Evolutionary conservation across 192 early-diverging fungal species (phyloP).

Genomic region (Linnemannia zychae): DNA sequence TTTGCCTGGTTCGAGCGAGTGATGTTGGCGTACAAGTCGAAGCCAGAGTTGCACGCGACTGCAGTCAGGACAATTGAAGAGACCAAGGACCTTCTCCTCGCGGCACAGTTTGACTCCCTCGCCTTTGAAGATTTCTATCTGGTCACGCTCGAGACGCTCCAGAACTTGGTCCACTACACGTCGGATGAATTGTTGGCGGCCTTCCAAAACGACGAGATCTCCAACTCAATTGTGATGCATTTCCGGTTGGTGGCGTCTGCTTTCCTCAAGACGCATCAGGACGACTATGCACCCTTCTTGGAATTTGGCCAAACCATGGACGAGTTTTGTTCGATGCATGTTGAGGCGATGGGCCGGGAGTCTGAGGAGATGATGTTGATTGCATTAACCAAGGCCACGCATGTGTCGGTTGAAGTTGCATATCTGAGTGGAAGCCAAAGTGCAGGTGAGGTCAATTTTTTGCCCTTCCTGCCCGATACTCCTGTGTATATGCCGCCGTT

Average conservation of each 20-base stretch:
- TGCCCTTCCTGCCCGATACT: slow-evolving; percentile 79
- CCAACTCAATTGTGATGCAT: slow-evolving; percentile 72
- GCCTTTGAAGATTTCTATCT: slow-evolving; percentile 72
- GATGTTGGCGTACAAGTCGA: slow-evolving; percentile 38
- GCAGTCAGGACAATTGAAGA: slow-evolving; percentile 54
- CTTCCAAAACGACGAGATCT: slow-evolving; percentile 70
- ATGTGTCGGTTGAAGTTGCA: slow-evolving; percentile 74
- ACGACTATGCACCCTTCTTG: slow-evolving; percentile 71
- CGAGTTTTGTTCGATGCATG: slow-evolving; percentile 65
- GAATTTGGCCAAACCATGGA: slow-evolving; percentile 69
- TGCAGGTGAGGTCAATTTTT: slow-evolving; percentile 73
- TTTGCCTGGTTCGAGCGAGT: slow-evolving; percentile 76
- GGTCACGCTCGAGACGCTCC: slow-evolving; percentile 60
- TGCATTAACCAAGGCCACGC: slow-evolving; percentile 75
- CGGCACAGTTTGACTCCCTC: slow-evolving; percentile 60
- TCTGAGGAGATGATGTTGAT: slow-evolving; percentile 87
- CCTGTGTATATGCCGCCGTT: slow-evolving; percentile 56
- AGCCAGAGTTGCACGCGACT: slow-evolving; percentile 25
- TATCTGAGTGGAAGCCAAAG: slow-evolving; percentile 74
- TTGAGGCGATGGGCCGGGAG: slow-evolving; percentile 76
- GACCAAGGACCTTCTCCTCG: slow-evolving; percentile 58
- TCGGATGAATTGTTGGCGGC: slow-evolving; percentile 56
- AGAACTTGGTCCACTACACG: slow-evolving; percentile 29
- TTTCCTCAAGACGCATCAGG: slow-evolving; percentile 65
- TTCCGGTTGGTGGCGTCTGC: slow-evolving; percentile 70